A percentile compares a stretch with the other conserved stretches of the same genome.
These are phyloP conservation scores for Nakazawaea molendinolei DNA, from an alignment of 805 yeast genomes.

Conservation along the genomic window DNA sequence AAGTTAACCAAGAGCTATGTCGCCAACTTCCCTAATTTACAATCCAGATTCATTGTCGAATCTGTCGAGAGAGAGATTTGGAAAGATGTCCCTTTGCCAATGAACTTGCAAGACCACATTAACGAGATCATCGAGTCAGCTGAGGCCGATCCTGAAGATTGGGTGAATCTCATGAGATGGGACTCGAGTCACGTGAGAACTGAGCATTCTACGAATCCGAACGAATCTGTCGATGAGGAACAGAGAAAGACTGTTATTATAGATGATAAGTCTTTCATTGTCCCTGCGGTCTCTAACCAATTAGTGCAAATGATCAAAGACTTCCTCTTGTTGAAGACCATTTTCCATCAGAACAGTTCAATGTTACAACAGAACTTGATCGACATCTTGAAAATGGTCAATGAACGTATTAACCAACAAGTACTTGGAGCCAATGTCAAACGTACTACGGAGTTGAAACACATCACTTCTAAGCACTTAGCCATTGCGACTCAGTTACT, in stretches of 20 bases:
- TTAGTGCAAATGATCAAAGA: constrained; percentile 38
- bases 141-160: constrained; percentile 37
- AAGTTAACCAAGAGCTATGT: constrained; percentile 59
- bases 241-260: constrained; percentile 31
- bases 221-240: constrained; percentile 26
- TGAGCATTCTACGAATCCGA: constrained; percentile 7
- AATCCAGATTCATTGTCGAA: constrained; percentile 37
- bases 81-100: constrained; percentile 62
- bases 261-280: constrained; percentile 49
- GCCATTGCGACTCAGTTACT: constrained; percentile 64
- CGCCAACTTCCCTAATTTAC: constrained; percentile 45
- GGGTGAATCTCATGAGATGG: constrained; percentile 36
- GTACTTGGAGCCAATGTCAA: constrained; percentile 75
- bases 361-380: constrained; percentile 35
- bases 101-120: constrained; percentile 39
- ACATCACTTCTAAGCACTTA: constrained; percentile 66
- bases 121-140: constrained; percentile 45
- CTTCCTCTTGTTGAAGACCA: constrained; percentile 48
- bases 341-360: constrained; percentile 41
- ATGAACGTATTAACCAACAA: constrained; percentile 49
- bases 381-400: constrained; percentile 43
- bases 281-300: constrained; percentile 42
- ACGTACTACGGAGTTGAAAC: constrained; percentile 63
- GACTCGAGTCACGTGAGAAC: constrained; percentile 9
- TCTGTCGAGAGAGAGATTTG: constrained; percentile 67